phyloP scores from a whole-genome alignment of 208 protist genomes.

The Trichomonas tenax region DNA sequence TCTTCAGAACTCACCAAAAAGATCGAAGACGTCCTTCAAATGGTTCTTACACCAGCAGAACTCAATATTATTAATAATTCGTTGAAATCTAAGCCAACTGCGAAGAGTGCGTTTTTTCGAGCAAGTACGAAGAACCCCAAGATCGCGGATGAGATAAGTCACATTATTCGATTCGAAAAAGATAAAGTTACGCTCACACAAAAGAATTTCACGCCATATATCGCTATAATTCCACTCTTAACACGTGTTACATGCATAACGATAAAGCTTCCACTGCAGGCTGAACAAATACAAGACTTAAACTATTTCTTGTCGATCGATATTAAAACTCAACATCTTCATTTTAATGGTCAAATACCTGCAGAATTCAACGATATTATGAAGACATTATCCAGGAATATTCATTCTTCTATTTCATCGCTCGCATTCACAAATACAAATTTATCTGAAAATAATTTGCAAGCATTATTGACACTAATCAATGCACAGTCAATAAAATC shows the following conservation, averaged over 20 bases:
- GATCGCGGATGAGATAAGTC: not conserved
- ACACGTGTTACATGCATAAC: not conserved
- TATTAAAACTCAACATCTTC: not conserved
- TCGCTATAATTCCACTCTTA: not conserved
- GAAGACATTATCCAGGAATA: not conserved
- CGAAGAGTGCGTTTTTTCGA: not conserved
- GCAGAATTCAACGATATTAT: not conserved
- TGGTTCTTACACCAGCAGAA: not conserved
- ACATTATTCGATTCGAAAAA: not conserved
- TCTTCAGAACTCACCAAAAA: not conserved
- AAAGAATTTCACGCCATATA: not conserved
- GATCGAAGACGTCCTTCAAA: not conserved
- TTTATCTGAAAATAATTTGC: not conserved
- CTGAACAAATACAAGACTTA: not conserved
- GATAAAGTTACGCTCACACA: not conserved
- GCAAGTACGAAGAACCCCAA: not conserved
- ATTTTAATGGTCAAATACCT: not conserved
- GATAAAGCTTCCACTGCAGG: not conserved
- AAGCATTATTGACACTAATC: not conserved
- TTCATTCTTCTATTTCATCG: not conserved
- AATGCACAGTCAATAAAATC: not conserved
- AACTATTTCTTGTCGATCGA: not conserved
- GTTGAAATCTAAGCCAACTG: not conserved
- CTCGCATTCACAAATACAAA: not conserved
- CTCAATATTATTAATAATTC: not conserved